These are phyloP conservation scores for Spizellomyces punctatus DNA, from an alignment of 192 early-diverging fungal genomes.

Conservation along the genomic window DNA sequence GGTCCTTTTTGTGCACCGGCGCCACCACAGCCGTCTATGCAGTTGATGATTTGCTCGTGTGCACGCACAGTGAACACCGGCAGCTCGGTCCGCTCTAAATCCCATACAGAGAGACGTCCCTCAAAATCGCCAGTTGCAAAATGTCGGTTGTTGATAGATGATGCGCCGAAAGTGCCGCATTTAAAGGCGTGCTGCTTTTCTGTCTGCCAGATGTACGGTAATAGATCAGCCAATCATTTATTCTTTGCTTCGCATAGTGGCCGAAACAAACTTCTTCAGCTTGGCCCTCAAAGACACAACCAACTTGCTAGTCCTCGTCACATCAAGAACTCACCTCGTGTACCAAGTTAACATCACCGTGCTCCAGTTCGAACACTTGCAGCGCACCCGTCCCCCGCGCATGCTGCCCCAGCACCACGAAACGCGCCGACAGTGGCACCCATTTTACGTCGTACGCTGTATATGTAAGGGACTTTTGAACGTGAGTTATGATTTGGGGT, in stretches of 20 bases:
- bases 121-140: slow-evolving; percentile 74
- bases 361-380: slow-evolving; percentile 57
- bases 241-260: too few species aligned
- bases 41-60: slow-evolving; percentile 70
- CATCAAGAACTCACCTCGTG: slow-evolving; percentile 42
- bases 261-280: not conserved
- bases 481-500: slow-evolving; percentile 51
- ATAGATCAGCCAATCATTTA: not conserved
- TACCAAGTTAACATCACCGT: slow-evolving; percentile 47
- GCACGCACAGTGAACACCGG: slow-evolving; percentile 60
- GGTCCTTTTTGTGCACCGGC: slow-evolving; percentile 42
- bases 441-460: slow-evolving; percentile 67
- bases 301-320: not conserved
- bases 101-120: slow-evolving; percentile 62
- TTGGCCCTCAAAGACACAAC: not conserved
- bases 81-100: slow-evolving; percentile 58
- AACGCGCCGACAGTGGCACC: slow-evolving; percentile 64
- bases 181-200: slow-evolving; percentile 56
- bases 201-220: slow-evolving; percentile 22
- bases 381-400: slow-evolving; percentile 61
- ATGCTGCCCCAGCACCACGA: slow-evolving; percentile 67
- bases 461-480: slow-evolving; percentile 45
- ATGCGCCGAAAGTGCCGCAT: slow-evolving; percentile 62
- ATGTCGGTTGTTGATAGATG: slow-evolving; percentile 50
- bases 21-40: slow-evolving; percentile 66